Percentiles rank a stretch among this genome's conserved stretches.
These are phyloP conservation scores for Nicotiana otophora DNA, from an alignment of 257 asterid genomes.

Conservation along the genomic window DNA sequence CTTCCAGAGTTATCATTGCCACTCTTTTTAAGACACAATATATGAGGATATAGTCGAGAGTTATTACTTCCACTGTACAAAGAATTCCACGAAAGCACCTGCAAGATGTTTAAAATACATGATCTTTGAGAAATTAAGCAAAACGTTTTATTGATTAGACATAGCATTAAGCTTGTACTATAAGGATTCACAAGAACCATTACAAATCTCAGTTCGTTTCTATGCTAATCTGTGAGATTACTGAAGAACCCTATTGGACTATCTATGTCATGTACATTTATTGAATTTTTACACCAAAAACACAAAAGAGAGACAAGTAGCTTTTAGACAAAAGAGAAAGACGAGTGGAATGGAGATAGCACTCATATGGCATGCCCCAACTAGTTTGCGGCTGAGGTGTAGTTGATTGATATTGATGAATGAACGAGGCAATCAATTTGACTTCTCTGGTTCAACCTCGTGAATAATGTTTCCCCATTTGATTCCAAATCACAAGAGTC, in stretches of 20 bases:
- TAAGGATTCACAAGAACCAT: background rate
- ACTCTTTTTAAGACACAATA: slow-evolving; percentile 20
- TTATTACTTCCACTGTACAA: slow-evolving; percentile 21
- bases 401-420: background rate
- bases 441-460: background rate
- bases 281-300: too few relatives aligned
- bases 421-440: background rate
- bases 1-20: background rate
- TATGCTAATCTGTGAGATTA: background rate
- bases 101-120: background rate
- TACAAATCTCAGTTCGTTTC: background rate
- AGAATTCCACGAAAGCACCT: slow-evolving; percentile 41
- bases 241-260: background rate
- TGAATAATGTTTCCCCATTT: background rate
- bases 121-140: background rate
- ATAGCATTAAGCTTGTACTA: background rate
- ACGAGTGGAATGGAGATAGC: background rate
- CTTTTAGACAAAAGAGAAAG: too few relatives aligned
- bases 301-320: too few relatives aligned
- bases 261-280: too few relatives aligned
- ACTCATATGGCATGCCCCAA: background rate
- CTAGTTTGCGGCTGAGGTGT: background rate
- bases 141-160: background rate
- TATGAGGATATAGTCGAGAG: slow-evolving; percentile 24
- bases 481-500: background rate